phyloP scores from a whole-genome alignment of 805 yeast species.

The Metschnikowia aberdeeniae region DNA sequence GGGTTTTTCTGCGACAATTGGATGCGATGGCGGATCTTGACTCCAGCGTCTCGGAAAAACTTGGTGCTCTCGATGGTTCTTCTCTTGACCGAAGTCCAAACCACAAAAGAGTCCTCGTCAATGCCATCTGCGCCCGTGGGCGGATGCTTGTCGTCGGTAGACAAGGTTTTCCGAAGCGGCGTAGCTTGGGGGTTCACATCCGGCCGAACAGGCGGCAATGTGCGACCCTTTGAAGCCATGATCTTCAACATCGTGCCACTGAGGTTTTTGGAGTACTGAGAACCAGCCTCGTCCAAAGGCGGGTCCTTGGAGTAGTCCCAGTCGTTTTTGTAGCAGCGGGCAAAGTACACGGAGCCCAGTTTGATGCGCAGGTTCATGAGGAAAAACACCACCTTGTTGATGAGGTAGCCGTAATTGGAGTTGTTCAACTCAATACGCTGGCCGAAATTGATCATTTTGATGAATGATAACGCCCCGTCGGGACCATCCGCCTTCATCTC shows the following conservation, averaged over 20 bases:
- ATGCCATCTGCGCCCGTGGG: slow-evolving; percentile 54
- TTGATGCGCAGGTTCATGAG: slow-evolving; percentile 87
- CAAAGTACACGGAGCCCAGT: slow-evolving; percentile 88
- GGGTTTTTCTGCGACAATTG: slow-evolving; percentile 87
- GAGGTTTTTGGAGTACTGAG: slow-evolving; percentile 59
- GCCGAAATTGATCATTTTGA: slow-evolving; percentile 88
- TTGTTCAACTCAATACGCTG: slow-evolving; percentile 75
- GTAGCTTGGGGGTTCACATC: background rate
- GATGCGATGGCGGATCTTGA: slow-evolving; percentile 68
- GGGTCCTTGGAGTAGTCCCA: slow-evolving; percentile 72
- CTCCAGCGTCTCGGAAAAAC: slow-evolving; percentile 58
- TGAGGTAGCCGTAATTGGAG: slow-evolving; percentile 81
- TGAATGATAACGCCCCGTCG: slow-evolving; percentile 52
- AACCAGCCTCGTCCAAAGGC: slow-evolving; percentile 71
- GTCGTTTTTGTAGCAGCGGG: slow-evolving; percentile 64
- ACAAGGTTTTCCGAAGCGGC: slow-evolving; percentile 15
- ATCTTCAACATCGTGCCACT: slow-evolving; percentile 50
- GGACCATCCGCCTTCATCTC: slow-evolving; percentile 55
- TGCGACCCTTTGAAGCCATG: slow-evolving; percentile 32
- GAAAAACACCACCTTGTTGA: slow-evolving; percentile 87
- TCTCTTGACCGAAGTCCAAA: slow-evolving; percentile 93
- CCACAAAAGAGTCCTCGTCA: slow-evolving; percentile 60
- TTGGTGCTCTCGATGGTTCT: slow-evolving; percentile 79
- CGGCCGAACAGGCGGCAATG: background rate
- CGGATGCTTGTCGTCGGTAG: slow-evolving; percentile 39